These are phyloP conservation scores for Diaporthe batatas DNA, from an alignment of 2,329 filamentous ascomycete genomes.

Conservation along the genomic window DNA sequence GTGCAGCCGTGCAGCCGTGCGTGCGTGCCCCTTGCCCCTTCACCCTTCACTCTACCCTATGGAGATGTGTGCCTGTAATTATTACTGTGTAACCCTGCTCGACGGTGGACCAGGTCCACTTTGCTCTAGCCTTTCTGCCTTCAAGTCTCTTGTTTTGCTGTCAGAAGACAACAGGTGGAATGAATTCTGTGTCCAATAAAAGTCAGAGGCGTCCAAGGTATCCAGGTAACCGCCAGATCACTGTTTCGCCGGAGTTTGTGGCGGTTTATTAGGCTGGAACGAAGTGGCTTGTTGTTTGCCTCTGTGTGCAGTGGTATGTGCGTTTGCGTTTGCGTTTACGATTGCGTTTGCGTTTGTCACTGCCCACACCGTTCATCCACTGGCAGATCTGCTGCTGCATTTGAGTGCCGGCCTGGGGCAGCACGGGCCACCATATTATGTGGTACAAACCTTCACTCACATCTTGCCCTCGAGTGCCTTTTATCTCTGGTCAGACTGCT, in stretches of 20 bases:
- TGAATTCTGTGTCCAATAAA: not conserved
- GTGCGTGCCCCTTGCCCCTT: too few relatives aligned
- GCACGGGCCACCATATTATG: not conserved
- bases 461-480: not conserved
- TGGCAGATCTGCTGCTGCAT: slow-evolving; percentile 18
- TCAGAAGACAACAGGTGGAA: not conserved
- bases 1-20: too few relatives aligned
- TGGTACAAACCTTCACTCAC: not conserved
- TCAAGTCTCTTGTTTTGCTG: not conserved
- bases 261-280: slow-evolving; percentile 15
- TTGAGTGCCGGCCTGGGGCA: slow-evolving; percentile 20
- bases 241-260: not conserved
- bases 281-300: slow-evolving; percentile 8
- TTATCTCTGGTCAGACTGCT: not conserved
- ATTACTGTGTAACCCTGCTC: not conserved
- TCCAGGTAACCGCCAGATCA: too few relatives aligned
- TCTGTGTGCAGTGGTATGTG: not conserved
- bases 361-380: not conserved
- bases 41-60: slow-evolving; percentile 5
- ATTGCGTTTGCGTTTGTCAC: not conserved
- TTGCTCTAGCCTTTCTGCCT: not conserved
- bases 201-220: not conserved
- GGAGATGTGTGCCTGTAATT: not conserved
- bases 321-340: not conserved
- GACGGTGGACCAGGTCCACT: slow-evolving; percentile 10